Evolutionary conservation across 2,329 filamentous ascomycete species (phyloP).

Genomic region (Aurifilum marmelostoma): DNA sequence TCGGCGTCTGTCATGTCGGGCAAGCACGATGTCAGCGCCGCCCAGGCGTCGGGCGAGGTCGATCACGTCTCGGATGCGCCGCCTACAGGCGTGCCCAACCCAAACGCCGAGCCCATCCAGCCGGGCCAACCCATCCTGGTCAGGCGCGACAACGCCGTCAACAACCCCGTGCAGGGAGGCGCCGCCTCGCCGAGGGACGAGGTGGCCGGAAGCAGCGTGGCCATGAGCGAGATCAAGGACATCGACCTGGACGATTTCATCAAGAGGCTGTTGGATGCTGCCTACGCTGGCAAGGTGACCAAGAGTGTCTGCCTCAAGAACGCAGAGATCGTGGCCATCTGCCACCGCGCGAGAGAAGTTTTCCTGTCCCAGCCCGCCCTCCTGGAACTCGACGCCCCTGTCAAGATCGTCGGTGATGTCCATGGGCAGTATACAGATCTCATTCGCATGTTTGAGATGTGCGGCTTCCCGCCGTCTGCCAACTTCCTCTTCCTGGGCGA

Average conservation of each 20-base stretch:
- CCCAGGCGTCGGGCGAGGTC: constrained; percentile 86
- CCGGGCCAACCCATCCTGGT: constrained; percentile 90
- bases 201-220: constrained; percentile 57
- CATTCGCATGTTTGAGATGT: constrained; percentile 98
- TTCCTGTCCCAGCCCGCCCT: constrained; percentile 91
- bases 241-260: constrained; percentile 98
- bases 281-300: constrained; percentile 94
- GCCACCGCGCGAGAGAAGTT: constrained; percentile 83
- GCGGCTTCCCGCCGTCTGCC: constrained; percentile 86
- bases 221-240: constrained; percentile 88
- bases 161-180: constrained; percentile 63
- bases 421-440: constrained; percentile 96
- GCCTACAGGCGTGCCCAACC: constrained; percentile 66
- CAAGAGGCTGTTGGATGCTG: constrained; percentile 88
- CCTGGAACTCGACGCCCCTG: constrained; percentile 87
- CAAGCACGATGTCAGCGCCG: constrained; percentile 77
- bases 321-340: constrained; percentile 94
- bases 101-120: constrained; percentile 63
- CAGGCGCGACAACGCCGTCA: constrained; percentile 73
- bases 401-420: constrained; percentile 97
- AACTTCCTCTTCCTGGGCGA: constrained; percentile 96
- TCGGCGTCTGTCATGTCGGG: constrained; percentile 73
- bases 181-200: constrained; percentile 55
- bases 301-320: constrained; percentile 98
- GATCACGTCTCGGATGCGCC: constrained; percentile 93